phyloP scores from a whole-genome alignment of 2,329 filamentous ascomycete species.

The Aspergillus brunneoviolaceus region DNA sequence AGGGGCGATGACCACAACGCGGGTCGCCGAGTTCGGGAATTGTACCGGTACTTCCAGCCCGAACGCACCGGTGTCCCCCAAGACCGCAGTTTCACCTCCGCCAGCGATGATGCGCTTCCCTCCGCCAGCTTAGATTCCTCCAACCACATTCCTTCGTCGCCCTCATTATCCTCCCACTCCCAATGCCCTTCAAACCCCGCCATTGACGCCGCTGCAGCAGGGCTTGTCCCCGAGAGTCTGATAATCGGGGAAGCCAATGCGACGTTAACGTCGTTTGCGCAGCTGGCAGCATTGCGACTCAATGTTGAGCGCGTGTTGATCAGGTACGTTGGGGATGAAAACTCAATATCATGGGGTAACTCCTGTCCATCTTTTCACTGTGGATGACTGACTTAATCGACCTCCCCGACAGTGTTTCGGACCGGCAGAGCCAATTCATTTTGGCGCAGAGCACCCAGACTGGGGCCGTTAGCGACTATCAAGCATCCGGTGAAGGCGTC shows the following conservation, averaged over 20 bases:
- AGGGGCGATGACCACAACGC: conserved; percentile 24
- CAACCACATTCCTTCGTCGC: conserved; percentile 9
- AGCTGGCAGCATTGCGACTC: conserved; percentile 35
- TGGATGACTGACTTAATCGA: background rate
- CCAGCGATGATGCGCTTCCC: conserved; percentile 8
- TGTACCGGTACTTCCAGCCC: conserved; percentile 44
- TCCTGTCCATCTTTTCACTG: background rate
- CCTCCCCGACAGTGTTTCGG: conserved; percentile 40
- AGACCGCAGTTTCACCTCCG: conserved; percentile 3
- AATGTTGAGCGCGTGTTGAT: conserved; percentile 41
- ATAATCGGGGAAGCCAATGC: conserved; percentile 34
- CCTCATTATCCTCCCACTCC: conserved; percentile 14
- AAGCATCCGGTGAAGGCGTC: conserved; percentile 29
- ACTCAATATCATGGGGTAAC: background rate
- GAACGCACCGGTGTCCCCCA: conserved; percentile 11
- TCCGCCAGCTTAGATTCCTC: conserved; percentile 15
- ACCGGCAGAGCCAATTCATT: conserved; percentile 50
- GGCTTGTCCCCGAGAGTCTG: conserved; percentile 24
- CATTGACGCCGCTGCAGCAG: conserved; percentile 16
- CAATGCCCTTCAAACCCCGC: conserved; percentile 12
- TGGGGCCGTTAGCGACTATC: conserved; percentile 31
- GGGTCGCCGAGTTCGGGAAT: conserved; percentile 38
- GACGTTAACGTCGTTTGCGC: conserved; percentile 38
- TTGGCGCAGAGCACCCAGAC: conserved; percentile 52
- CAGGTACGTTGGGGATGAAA: conserved; percentile 24